These are phyloP conservation scores for Metschnikowia continentalis DNA, from an alignment of 805 yeast species.

Conservation along the genomic window DNA sequence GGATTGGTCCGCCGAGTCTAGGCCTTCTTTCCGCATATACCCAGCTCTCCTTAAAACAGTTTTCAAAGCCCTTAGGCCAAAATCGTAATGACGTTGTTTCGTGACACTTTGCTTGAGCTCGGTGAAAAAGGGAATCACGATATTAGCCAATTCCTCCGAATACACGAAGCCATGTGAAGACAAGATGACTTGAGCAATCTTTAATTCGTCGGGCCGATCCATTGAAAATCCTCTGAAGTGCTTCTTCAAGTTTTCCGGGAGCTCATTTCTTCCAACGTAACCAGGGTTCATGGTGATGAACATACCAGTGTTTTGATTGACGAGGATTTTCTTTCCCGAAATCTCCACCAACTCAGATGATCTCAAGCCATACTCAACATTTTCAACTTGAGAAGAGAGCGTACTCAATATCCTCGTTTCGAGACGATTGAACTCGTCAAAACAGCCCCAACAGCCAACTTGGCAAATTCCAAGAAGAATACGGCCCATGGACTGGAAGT, in stretches of 20 bases:
- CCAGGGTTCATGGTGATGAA: constrained; percentile 91
- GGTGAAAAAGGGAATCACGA: constrained; percentile 53
- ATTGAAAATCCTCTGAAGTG: constrained; percentile 74
- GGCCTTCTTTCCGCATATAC: constrained; percentile 26
- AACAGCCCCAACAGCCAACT: constrained; percentile 92
- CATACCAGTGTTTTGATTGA: constrained; percentile 56
- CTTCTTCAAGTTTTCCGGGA: constrained; percentile 84
- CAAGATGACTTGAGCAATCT: constrained; percentile 69
- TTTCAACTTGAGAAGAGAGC: constrained; percentile 74
- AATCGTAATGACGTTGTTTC: constrained; percentile 75
- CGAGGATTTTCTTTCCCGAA: constrained; percentile 35
- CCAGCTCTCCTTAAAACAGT: constrained; percentile 61
- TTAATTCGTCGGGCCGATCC: constrained; percentile 62
- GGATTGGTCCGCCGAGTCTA: background rate
- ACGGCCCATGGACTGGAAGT: constrained; percentile 72
- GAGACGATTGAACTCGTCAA: constrained; percentile 89
- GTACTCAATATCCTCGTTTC: constrained; percentile 73
- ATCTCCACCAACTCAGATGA: constrained; percentile 32
- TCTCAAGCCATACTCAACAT: constrained; percentile 54
- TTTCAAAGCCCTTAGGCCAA: constrained; percentile 82
- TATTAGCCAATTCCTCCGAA: constrained; percentile 42
- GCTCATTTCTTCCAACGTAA: constrained; percentile 73
- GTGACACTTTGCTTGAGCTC: constrained; percentile 41
- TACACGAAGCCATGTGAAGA: constrained; percentile 64
- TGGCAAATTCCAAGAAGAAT: constrained; percentile 74